Evolutionary conservation across 345 rosid genomes (phyloP), one percentile per base, ranked within the genome.

Genomic region (Murraya koenigii): DNA sequence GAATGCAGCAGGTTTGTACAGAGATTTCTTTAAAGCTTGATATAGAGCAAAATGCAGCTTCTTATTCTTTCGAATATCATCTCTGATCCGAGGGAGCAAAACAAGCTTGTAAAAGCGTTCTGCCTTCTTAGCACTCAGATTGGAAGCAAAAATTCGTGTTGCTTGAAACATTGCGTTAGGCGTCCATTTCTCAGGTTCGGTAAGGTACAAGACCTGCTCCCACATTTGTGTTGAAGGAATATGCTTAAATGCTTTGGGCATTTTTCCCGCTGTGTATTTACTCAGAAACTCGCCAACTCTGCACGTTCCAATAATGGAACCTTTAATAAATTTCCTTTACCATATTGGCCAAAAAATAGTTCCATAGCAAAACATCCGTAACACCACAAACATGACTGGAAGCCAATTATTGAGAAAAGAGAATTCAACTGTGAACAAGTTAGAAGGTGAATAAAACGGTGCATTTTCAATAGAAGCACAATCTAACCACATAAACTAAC

Each of bases 101-200:
- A 96, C 97, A 65, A 87, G 89, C 83, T 81, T 90, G 79, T 87
- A 91, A 83, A 92, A 96, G 14, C 88, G 87, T 76, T 87, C 92
- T 33, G 93, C 97, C 82, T 89, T 92, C 81, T 80, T 87, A 5
- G 86, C 84, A 77, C 85, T 80, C 84, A 96, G 85, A 86, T 91
- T 91, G 75, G 97, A 92, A 74, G 95, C 83, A 85, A 94, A 90
- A 71, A 94, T 90, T 80, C 94, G 89, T 15, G 97, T 96, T 17
- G 99, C 97, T 79, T 94, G 97, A 86, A 65, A 94, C 92, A 94
- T 81, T 30, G 97, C 98, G 72, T 87, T 91, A n/a, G 98, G 95
- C 10, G 97, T 90, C 99, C 99, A 96, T 60, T 89, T 90, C 90
- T 90, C 94, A 8, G 99, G 98, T 84, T 96, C 94, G 15, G 97